These are phyloP conservation scores for Hortaea werneckii DNA, from an alignment of 2,329 filamentous ascomycete genomes.

Conservation along the genomic window DNA sequence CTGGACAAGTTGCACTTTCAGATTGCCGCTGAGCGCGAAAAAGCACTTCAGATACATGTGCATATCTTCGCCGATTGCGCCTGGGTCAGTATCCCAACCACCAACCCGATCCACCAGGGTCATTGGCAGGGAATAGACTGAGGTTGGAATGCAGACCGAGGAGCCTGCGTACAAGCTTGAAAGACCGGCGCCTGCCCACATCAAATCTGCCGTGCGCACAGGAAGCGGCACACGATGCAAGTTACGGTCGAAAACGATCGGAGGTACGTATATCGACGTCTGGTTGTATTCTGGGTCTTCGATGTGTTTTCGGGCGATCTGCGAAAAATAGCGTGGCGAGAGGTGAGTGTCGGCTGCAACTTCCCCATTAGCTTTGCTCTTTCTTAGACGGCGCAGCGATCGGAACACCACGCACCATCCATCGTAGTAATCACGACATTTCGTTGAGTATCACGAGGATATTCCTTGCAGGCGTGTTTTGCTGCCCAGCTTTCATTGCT, in stretches of 20 bases:
- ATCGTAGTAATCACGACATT: conserved; percentile 62
- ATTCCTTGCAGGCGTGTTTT: conserved; percentile 53
- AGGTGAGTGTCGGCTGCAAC: conserved; percentile 58
- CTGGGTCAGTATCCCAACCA: conserved; percentile 61
- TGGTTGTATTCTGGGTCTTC: conserved; percentile 48
- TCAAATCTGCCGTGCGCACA: conserved; percentile 60
- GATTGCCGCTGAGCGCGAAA: conserved; percentile 60
- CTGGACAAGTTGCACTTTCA: conserved; percentile 53
- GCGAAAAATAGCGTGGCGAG: conserved; percentile 55
- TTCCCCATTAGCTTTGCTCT: conserved; percentile 1
- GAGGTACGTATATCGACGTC: conserved; percentile 58
- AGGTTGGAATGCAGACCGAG: conserved; percentile 58
- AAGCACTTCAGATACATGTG: conserved; percentile 75
- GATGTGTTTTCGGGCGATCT: conserved; percentile 54
- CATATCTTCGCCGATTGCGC: conserved; percentile 65
- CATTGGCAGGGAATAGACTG: conserved; percentile 61
- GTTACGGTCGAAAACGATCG: conserved; percentile 66
- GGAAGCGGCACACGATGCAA: conserved; percentile 56
- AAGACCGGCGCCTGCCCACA: conserved; percentile 62
- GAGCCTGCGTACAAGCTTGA: conserved; percentile 58
- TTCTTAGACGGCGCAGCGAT: conserved; percentile 5
- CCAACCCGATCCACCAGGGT: conserved; percentile 57
- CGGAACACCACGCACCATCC: conserved; percentile 46
- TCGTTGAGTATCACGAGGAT: conserved; percentile 41
- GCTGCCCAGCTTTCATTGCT: conserved; percentile 66